These are phyloP conservation scores for Neurospora tetrasperma DNA, from an alignment of 495 filamentous ascomycete genomes.

Conservation along the genomic window DNA sequence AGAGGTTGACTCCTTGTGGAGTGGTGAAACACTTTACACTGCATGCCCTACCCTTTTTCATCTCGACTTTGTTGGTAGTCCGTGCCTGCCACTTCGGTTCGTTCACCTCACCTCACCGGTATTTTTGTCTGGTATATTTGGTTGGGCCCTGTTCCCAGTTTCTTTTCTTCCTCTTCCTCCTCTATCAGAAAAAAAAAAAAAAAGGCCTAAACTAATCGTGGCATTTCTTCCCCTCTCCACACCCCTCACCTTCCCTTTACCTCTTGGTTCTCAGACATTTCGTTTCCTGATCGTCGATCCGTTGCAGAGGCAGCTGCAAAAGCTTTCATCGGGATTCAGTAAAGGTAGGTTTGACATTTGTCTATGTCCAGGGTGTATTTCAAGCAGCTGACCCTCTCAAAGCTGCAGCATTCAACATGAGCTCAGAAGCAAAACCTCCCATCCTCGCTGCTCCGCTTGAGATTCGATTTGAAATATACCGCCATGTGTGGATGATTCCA, in stretches of 20 bases:
- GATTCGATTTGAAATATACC: background rate
- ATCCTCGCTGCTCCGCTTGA: background rate
- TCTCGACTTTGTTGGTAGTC: background rate
- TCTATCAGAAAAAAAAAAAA: too few relatives aligned
- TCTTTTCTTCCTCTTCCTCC: background rate
- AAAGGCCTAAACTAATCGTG: too few relatives aligned
- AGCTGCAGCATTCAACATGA: background rate
- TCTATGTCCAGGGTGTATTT: background rate
- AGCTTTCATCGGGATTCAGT: background rate
- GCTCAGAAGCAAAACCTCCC: background rate
- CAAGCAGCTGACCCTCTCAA: background rate
- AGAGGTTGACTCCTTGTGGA: background rate
- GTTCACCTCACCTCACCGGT: background rate
- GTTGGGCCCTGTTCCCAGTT: background rate
- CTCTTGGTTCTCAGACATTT: background rate
- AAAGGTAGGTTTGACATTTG: background rate
- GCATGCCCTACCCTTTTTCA: background rate
- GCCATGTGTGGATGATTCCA: background rate
- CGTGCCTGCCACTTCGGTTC: background rate
- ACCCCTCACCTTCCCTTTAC: background rate
- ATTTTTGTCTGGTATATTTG: background rate
- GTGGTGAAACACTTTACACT: background rate
- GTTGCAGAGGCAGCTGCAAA: background rate
- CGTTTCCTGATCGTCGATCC: background rate
- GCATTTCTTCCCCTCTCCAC: background rate